These are phyloP conservation scores for Coleophoma crateriformis DNA, from an alignment of 2,329 filamentous ascomycete genomes.

Conservation along the genomic window DNA sequence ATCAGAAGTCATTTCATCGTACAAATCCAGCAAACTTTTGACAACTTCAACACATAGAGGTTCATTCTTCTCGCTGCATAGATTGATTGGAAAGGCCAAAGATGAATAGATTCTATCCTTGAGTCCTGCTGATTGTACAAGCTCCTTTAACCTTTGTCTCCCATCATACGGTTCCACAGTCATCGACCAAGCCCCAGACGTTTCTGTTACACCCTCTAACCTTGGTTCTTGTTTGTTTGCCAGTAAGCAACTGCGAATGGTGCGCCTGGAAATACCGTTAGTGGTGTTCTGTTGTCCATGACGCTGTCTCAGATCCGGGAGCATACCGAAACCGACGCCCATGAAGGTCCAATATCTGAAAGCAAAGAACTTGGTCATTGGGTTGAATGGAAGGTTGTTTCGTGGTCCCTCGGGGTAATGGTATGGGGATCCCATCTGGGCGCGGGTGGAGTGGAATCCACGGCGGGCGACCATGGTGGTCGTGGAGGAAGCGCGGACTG, in stretches of 20 bases:
- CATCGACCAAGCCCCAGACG: neutral
- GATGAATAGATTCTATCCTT: neutral
- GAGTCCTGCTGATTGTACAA: neutral
- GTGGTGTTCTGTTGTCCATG: neutral
- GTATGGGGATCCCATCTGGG: constrained; percentile 84
- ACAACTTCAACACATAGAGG: neutral
- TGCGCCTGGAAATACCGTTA: constrained; percentile 29
- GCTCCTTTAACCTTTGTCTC: neutral
- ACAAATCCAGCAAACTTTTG: too few species aligned
- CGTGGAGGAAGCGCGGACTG: constrained; percentile 51
- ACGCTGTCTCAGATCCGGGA: neutral
- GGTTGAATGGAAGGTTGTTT: constrained; percentile 96
- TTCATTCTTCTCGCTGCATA: neutral
- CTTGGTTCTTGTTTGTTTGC: constrained; percentile 33
- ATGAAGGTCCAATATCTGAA: constrained; percentile 79
- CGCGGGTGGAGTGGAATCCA: constrained; percentile 87
- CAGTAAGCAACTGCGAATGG: constrained; percentile 56
- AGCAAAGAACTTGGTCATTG: constrained; percentile 79
- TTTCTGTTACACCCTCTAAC: neutral
- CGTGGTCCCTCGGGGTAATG: constrained; percentile 97
- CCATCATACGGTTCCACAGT: neutral
- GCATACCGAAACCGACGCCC: constrained; percentile 42
- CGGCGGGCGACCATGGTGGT: constrained; percentile 74
- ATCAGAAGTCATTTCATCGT: too few species aligned
- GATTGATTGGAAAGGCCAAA: neutral